Evolutionary conservation across 306 rosid species (phyloP), one percentile per base, ranked within the genome.

Genomic region (Dalbergia cultrata): DNA sequence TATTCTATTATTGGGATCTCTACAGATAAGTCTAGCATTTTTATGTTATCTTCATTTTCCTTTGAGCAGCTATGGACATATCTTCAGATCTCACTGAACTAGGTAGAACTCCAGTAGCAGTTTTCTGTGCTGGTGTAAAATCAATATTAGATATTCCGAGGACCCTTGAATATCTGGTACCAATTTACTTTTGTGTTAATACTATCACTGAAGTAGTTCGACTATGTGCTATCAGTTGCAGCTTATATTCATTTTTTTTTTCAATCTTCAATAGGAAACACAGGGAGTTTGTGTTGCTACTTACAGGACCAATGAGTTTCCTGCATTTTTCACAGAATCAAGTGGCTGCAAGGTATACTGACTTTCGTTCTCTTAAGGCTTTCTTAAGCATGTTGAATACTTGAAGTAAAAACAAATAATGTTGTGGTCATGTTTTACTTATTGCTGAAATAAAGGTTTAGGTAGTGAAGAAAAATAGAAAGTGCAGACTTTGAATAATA

Each of bases 31-130:
- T 67, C 61, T 62, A 33, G 60, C 54, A 62, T 57, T 57, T 72
- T 67, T 57, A 45, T 79, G 18, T 64, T 63, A 41, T 76, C 78
- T 39, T 76, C 13, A 47, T 75, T 74, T 71, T 74, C 69, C 54
- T 54, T 83, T 85, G 50, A 67, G 84, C 87, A 94, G 98, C 95
- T 33, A 82, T 95, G 94, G 99, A 95, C 81, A 81, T 92, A 84
- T 95, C 99, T 67, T 95, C 97, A 56, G 99, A 95, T 85, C 97
- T 95, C 70, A 93, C 94, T 13, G 97, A 93, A 91, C 97, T 95
- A 69, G 97, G 97, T 78, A 92, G 92, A 88, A 95, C 99, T 58
- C 97, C 97, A 3, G 90, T 95, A 31, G 89, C 97, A 63, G 98
- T 95, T 83, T 86, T 95, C 81, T 91, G 95, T 77, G 98, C 98